Percentiles rank a stretch among this genome's conserved stretches.
These are phyloP conservation scores for Apiotrichum gamsii DNA, from an alignment of 1,284 basidiomycete genomes.

Conservation along the genomic window DNA sequence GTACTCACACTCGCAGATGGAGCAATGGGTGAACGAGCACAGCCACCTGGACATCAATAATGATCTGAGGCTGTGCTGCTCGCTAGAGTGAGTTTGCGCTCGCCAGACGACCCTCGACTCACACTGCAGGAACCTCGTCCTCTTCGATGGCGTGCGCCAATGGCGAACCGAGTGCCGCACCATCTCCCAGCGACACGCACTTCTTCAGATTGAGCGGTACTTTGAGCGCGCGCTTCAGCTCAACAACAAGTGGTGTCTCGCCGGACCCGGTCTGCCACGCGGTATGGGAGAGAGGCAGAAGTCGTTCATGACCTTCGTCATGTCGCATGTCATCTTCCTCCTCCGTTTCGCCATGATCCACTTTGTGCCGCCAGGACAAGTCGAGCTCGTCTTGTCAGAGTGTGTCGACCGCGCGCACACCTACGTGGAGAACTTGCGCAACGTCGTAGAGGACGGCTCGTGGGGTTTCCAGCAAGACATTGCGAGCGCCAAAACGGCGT, in stretches of 20 bases:
- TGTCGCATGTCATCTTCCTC: background rate
- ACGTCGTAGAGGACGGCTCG: background rate
- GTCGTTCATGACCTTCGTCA: background rate
- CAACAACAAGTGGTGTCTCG: slow-evolving; percentile 2
- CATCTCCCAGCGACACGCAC: background rate
- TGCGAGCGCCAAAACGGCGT: slow-evolving; percentile 3
- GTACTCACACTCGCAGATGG: background rate
- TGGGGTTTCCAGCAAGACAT: slow-evolving; percentile 8
- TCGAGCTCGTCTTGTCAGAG: slow-evolving; percentile 2
- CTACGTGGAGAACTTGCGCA: background rate
- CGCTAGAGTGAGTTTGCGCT: background rate
- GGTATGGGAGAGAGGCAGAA: background rate
- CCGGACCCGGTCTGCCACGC: background rate
- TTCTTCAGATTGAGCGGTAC: slow-evolving; percentile 1
- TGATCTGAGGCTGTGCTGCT: background rate
- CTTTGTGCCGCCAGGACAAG: background rate
- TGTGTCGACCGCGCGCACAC: slow-evolving; percentile 2
- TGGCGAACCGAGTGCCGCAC: background rate
- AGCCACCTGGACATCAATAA: slow-evolving; percentile 1
- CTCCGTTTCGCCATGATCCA: background rate
- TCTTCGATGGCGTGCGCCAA: background rate
- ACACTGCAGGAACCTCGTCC: background rate
- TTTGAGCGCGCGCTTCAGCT: background rate
- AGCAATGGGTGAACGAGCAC: slow-evolving; percentile 3
- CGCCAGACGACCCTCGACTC: too few species aligned